phyloP scores from a whole-genome alignment of 2,329 filamentous ascomycete species.

The Chaetomium olivaceum region DNA sequence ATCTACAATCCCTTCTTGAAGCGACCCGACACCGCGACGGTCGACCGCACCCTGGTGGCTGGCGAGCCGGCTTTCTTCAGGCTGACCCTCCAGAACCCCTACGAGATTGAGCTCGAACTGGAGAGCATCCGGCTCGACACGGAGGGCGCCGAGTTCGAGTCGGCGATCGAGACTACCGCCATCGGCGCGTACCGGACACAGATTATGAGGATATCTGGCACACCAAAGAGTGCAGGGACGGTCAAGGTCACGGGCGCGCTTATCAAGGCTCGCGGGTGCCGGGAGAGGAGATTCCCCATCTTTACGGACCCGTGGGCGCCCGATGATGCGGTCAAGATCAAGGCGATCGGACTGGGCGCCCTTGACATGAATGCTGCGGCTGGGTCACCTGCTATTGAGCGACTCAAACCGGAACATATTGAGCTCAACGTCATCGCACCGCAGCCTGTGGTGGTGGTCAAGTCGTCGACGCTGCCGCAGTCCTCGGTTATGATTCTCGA shows the following conservation, averaged over 20 bases:
- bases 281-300: slow-evolving; percentile 80
- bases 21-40: slow-evolving; percentile 57
- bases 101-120: slow-evolving; percentile 88
- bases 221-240: slow-evolving; percentile 64
- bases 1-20: slow-evolving; percentile 94
- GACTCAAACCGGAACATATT: slow-evolving; percentile 53
- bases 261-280: slow-evolving; percentile 78
- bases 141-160: slow-evolving; percentile 71
- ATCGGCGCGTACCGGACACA: slow-evolving; percentile 84
- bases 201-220: slow-evolving; percentile 69
- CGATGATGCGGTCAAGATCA: slow-evolving; percentile 70
- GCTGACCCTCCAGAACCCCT: slow-evolving; percentile 88
- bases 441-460: slow-evolving; percentile 76
- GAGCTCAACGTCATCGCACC: slow-evolving; percentile 73
- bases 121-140: slow-evolving; percentile 76
- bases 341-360: slow-evolving; percentile 67
- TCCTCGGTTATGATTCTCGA: slow-evolving; percentile 90
- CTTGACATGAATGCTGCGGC: slow-evolving; percentile 50
- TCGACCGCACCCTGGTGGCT: slow-evolving; percentile 72
- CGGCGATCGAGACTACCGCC: slow-evolving; percentile 62
- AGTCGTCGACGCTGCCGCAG: slow-evolving; percentile 76
- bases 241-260: slow-evolving; percentile 76
- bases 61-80: slow-evolving; percentile 76
- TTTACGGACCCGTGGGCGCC: slow-evolving; percentile 76
- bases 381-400: slow-evolving; percentile 39